Evolutionary conservation across 352 stramenopile species (phyloP).

Genomic region (Globisporangium nodosum): DNA sequence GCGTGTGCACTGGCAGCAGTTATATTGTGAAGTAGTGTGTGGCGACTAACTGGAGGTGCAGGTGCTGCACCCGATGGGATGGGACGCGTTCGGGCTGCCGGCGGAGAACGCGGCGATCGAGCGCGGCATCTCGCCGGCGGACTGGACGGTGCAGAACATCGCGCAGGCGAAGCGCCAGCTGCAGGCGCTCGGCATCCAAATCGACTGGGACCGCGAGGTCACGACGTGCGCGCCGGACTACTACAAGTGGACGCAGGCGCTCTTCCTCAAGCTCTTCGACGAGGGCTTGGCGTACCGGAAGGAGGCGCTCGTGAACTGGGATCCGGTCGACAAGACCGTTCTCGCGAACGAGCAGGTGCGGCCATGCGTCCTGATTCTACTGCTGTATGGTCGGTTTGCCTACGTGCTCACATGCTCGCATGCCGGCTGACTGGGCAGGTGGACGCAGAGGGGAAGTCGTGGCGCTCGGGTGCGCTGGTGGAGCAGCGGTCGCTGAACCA

Average conservation of each 20-base stretch:
- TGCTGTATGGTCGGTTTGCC: not conserved
- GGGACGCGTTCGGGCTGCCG: conserved; percentile 99
- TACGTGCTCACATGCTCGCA: not conserved
- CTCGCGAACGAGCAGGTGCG: conserved; percentile 97
- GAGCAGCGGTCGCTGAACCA: conserved; percentile 92
- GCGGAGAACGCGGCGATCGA: conserved; percentile 99
- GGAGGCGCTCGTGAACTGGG: conserved; percentile 98
- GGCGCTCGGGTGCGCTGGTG: conserved; percentile 95
- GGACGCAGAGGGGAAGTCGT: conserved; percentile 91
- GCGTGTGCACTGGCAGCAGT: not conserved
- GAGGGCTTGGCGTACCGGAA: conserved; percentile 95
- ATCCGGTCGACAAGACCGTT: conserved; percentile 97
- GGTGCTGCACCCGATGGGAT: conserved; percentile 99
- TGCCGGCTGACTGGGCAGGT: conserved; percentile 21
- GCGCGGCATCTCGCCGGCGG: conserved; percentile 92
- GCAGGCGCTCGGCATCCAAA: conserved; percentile 94
- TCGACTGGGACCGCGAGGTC: conserved; percentile 98
- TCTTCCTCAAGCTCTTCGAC: conserved; percentile 98
- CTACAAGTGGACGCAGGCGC: conserved; percentile 99
- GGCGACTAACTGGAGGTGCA: conserved; percentile 8
- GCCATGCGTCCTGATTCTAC: not conserved
- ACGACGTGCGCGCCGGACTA: conserved; percentile 96
- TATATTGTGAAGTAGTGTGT: not conserved
- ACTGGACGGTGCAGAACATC: conserved; percentile 97
- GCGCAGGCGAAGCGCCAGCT: conserved; percentile 95